Evolutionary conservation across 2,329 filamentous ascomycete genomes (phyloP), one percentile per base, ranked within the genome.

Genomic region (Ascomycota sp.): DNA sequence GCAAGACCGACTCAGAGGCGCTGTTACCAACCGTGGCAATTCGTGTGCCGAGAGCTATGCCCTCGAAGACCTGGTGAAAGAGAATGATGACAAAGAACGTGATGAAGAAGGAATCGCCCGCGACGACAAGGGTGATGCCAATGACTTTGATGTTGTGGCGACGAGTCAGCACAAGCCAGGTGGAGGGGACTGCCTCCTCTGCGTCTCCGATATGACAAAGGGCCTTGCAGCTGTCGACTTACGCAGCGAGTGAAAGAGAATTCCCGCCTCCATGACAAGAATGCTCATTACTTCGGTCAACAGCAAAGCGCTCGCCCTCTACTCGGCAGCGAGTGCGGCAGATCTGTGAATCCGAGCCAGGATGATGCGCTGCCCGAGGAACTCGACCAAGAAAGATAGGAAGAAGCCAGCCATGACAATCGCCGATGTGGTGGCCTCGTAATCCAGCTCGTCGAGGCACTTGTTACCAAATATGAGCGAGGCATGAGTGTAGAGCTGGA

Each of bases 11-110:
- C 17, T 34, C 28, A 11, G n/a, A 3, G 10, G 20, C 11, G 8
- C 26, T 25, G 4, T 45, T 48, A 19, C 56, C 61, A 1, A 80
- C 56, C 1, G 63, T 60, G 7, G 75, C 72, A 36, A 82, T 81
- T 10, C 73, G 67, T 7, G 69, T 69, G 12, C 77, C 76, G 1
- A 83, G 67, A 1, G 77, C 77, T 27, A 83, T 59, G 4, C 78
- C 77, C 44, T 82, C 76, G 40, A 85, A 80, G 56, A 78, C 69
- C 42, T 82, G 77, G 43, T 82, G 77, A 53, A 82, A 81, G 33
- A 81, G 52, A 33, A 83, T 78, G 31, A 82, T 76, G 26, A 66
- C 47, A 34, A 68, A 66, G n/a, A 71, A 56, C 2, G 62, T 67
- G 31, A 60, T 44, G 49, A 69, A 69, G 39, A 60, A 64, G 23